Base-by-base conservation (phyloP, 345 rosid species). In the Turritis glabra region DNA sequence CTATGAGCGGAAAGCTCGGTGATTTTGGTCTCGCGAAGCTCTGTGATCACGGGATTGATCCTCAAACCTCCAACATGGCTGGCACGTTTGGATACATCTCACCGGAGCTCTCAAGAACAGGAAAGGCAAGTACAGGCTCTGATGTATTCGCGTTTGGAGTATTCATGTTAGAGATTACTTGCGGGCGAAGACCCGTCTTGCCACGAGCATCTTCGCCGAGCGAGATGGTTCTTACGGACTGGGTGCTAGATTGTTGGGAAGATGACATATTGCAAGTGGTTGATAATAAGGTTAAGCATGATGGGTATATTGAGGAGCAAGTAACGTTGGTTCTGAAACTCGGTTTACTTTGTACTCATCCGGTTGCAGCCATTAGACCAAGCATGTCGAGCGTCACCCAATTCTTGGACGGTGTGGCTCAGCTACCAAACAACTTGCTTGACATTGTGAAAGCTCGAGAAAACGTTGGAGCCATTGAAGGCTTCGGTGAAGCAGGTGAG, bases 41-140 rank as follows among this genome's bases (percentile, higher is more conserved):
- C 15, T 76, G 77, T 59, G 83, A 86, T 30, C 84, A 74, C 5
- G 85, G 85, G 9, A 26, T 32, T n/a, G 61, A 75, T 69, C 87
- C 80, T 0, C 79, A 69, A 61, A 80, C 90, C 15, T 81, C 88
- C 3, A 66, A 73, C 7, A 51, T 78, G 41, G 83, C 77, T 2
- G 88, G 90, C 11, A 86, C 86, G 1, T 57, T 83, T n/a, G 84
- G 85, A 0, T 84, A 84, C 29, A 51, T 84, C 21, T 84, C 83
- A 48, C 84, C 85, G 0, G 81, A 84, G 56, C 74, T 80, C 7
- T 47, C 77, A 2, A 70, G 56, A 71, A 80, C 79, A 0, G 87
- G 84, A 5, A 82, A 61, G 53, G 82, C 84, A 44, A 70, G 78
- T 13, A 75, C 78, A n/a, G 32, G 67, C 47, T 58, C 80, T 10